Evolutionary conservation across 1,284 basidiomycete genomes (phyloP).

Genomic region (Apiotrichum gamsii): DNA sequence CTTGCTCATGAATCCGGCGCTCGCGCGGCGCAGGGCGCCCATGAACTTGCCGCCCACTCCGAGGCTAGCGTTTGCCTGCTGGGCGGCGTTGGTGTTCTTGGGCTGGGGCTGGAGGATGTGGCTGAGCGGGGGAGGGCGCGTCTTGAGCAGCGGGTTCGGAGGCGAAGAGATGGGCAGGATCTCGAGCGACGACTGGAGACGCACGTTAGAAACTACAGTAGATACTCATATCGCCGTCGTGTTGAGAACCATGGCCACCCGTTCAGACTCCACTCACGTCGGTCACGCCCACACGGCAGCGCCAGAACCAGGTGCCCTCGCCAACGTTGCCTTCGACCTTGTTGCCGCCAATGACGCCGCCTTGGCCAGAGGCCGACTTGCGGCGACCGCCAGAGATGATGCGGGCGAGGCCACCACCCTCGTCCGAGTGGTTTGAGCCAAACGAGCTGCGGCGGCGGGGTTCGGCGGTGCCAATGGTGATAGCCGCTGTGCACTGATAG

Average conservation of each 20-base stretch:
- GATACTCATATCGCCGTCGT: not conserved
- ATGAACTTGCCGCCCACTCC: constrained; percentile 31
- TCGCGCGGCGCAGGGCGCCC: constrained; percentile 25
- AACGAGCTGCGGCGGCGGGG: constrained; percentile 26
- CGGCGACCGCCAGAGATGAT: constrained; percentile 30
- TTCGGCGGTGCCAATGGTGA: constrained; percentile 22
- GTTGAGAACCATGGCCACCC: too few species aligned
- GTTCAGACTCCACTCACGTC: too few species aligned
- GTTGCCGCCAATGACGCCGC: not conserved
- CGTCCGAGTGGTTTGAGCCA: constrained; percentile 12
- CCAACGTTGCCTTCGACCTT: constrained; percentile 17
- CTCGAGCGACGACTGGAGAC: constrained; percentile 32
- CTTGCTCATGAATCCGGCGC: constrained; percentile 2
- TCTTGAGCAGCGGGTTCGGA: constrained; percentile 33
- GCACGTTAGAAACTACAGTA: not conserved
- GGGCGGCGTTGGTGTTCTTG: not conserved
- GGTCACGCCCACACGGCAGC: constrained; percentile 35
- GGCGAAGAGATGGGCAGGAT: constrained; percentile 35
- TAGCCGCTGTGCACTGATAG: constrained; percentile 37
- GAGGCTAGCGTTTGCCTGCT: constrained; percentile 5
- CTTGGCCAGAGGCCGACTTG: not conserved
- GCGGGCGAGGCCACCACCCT: constrained; percentile 22
- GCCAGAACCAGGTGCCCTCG: constrained; percentile 42
- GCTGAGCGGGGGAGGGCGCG: constrained; percentile 23
- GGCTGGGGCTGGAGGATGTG: constrained; percentile 21